Conservation (phyloP, 441 rosid species). For the Populus hybrid region DNA sequence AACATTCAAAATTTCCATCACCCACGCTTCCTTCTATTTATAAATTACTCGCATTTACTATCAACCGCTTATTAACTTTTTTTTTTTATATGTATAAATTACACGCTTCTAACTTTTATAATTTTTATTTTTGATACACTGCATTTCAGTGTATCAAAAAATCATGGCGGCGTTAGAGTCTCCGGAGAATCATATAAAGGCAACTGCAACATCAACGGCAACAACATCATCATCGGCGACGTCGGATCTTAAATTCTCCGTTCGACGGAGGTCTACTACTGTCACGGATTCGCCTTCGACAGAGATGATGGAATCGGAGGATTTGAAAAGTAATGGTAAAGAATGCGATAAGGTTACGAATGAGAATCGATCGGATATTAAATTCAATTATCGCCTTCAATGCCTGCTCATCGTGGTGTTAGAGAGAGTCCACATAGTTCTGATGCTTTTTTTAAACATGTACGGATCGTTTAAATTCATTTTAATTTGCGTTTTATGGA, state of each 20-base stretch:
- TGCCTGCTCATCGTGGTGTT: constrained; percentile 75
- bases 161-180: constrained; percentile 42
- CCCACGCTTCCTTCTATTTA: background rate
- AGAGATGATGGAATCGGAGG: background rate
- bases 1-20: too few relatives aligned
- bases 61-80: too few relatives aligned
- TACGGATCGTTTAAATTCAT: constrained; percentile 8
- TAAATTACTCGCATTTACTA: too few relatives aligned
- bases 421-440: constrained; percentile 98
- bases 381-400: constrained; percentile 59
- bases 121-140: background rate
- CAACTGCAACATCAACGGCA: constrained; percentile 17
- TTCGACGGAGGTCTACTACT: constrained; percentile 35
- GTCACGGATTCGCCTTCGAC: constrained; percentile 14
- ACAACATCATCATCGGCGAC: background rate
- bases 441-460: constrained; percentile 88
- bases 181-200: constrained; percentile 27
- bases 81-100: too few relatives aligned
- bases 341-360: constrained; percentile 22
- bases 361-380: constrained; percentile 27
- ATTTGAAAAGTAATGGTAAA: background rate
- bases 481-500: background rate
- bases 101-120: too few relatives aligned
- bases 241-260: constrained; percentile 34
- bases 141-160: background rate